A percentile compares a stretch with the other conserved stretches of the same genome.
Evolutionary conservation across 139 green algal species (phyloP).

Genomic region (Volvox reticuliferus): DNA sequence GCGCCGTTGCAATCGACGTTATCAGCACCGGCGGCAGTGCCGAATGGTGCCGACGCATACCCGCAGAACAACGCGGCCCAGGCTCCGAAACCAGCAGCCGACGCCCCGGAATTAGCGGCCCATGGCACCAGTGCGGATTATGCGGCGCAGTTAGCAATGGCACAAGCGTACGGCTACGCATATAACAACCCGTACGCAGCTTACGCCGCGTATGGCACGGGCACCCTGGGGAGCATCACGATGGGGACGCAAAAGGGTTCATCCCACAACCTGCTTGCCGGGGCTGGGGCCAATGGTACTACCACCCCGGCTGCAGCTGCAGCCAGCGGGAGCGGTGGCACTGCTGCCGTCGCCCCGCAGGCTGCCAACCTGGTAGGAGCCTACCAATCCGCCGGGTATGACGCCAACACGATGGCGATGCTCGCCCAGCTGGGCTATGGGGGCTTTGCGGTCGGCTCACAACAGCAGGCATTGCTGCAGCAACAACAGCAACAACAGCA

Average conservation of each 20-base stretch:
- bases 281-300: conserved; percentile 2
- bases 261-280: background rate
- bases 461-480: background rate
- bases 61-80: background rate
- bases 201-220: conserved; percentile 4
- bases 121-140: conserved; percentile 29
- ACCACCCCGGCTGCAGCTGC: background rate
- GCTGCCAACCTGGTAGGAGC: background rate
- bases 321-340: background rate
- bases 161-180: conserved; percentile 35
- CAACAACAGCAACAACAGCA: conserved; percentile 1
- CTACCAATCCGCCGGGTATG: conserved; percentile 29
- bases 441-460: background rate
- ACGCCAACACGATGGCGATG: conserved; percentile 34
- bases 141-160: conserved; percentile 26
- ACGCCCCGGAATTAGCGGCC: background rate
- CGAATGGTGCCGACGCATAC: background rate
- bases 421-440: conserved; percentile 37
- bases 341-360: background rate
- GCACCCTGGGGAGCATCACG: conserved; percentile 23
- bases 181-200: conserved; percentile 26
- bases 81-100: background rate
- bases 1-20: background rate
- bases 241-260: background rate
- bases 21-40: background rate